These are phyloP conservation scores for Smittium culicis DNA, from an alignment of 371 early-diverging fungal genomes.

Conservation along the genomic window DNA sequence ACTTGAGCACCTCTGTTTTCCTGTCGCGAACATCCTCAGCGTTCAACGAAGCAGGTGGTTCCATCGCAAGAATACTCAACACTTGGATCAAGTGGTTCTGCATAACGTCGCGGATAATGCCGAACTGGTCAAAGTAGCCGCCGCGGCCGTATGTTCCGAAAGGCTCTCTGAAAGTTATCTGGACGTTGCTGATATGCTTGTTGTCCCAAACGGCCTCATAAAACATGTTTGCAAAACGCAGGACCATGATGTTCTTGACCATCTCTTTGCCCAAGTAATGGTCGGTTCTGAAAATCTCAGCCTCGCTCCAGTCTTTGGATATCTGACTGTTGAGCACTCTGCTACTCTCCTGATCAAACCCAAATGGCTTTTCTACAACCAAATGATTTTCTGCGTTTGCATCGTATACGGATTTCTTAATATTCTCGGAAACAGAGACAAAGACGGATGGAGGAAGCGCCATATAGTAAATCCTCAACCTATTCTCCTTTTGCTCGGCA, in stretches of 20 bases:
- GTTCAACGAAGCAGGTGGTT: slow-evolving; percentile 66
- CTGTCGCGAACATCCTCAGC: slow-evolving; percentile 86
- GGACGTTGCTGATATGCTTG: slow-evolving; percentile 79
- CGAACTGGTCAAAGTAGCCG: slow-evolving; percentile 98
- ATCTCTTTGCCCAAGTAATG: slow-evolving; percentile 98
- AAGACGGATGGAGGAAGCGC: slow-evolving; percentile 96
- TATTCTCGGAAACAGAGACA: slow-evolving; percentile 55
- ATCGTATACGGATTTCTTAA: slow-evolving; percentile 50
- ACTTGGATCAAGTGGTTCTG: slow-evolving; percentile 95
- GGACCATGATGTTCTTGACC: slow-evolving; percentile 92
- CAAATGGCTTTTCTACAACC: slow-evolving; percentile 99
- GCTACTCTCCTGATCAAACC: slow-evolving; percentile 76
- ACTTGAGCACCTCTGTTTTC: slow-evolving; percentile 78
- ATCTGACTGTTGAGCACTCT: slow-evolving; percentile 50
- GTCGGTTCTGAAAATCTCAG: slow-evolving; percentile 94
- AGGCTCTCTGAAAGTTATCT: slow-evolving; percentile 96
- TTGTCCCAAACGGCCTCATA: slow-evolving; percentile 89
- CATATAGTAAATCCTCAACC: slow-evolving; percentile 82
- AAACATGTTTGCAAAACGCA: slow-evolving; percentile 89
- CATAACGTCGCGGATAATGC: slow-evolving; percentile 98
- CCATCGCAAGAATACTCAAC: slow-evolving; percentile 85
- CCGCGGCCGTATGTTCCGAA: slow-evolving; percentile 98
- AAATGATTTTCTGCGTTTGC: slow-evolving; percentile 47
- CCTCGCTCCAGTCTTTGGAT: slow-evolving; percentile 60
- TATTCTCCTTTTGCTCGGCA: too few relatives aligned